phyloP scores from a whole-genome alignment of 164 flowering plant species.

The Brasenia schreberi region DNA sequence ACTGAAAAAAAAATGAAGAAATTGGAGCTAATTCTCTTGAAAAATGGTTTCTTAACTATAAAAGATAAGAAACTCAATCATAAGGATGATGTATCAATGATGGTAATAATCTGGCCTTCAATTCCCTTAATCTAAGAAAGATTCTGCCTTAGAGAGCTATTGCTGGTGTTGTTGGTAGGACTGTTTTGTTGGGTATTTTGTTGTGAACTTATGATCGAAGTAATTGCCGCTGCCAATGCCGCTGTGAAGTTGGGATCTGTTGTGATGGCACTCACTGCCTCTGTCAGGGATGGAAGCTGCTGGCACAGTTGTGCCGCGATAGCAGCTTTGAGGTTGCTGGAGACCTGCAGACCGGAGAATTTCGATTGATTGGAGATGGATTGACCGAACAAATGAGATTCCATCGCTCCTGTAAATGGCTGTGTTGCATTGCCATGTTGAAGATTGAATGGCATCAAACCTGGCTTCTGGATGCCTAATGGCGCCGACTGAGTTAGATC shows the following conservation, averaged over 20 bases:
- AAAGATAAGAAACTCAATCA: not conserved
- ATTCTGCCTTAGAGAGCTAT: not conserved
- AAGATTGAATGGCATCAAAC: not conserved
- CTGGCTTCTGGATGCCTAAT: no score
- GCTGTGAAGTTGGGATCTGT: slow-evolving; percentile 77
- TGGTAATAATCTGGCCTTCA: not conserved
- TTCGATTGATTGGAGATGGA: slow-evolving; percentile 22
- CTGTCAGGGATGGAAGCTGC: slow-evolving; percentile 42
- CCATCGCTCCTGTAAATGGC: slow-evolving; percentile 2
- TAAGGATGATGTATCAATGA: not conserved
- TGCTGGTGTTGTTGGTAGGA: slow-evolving; percentile 1
- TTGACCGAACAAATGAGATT: slow-evolving; percentile 11
- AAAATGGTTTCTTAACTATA: not conserved
- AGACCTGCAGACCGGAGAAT: slow-evolving; percentile 16
- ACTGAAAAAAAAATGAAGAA: not conserved
- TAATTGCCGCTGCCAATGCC: slow-evolving; percentile 61
- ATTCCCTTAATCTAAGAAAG: not conserved
- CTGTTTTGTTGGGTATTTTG: slow-evolving; percentile 8
- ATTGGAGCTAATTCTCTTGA: not conserved
- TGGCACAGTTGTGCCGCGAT: slow-evolving; percentile 9
- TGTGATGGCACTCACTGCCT: slow-evolving; percentile 73
- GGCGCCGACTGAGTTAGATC: slow-evolving; percentile 43
- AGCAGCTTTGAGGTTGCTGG: slow-evolving; percentile 1
- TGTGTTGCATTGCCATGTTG: slow-evolving; percentile 18
- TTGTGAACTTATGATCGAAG: slow-evolving; percentile 29